Evolutionary conservation across 495 filamentous ascomycete species (phyloP).

Genomic region (Clohesyomyces aquaticus): DNA sequence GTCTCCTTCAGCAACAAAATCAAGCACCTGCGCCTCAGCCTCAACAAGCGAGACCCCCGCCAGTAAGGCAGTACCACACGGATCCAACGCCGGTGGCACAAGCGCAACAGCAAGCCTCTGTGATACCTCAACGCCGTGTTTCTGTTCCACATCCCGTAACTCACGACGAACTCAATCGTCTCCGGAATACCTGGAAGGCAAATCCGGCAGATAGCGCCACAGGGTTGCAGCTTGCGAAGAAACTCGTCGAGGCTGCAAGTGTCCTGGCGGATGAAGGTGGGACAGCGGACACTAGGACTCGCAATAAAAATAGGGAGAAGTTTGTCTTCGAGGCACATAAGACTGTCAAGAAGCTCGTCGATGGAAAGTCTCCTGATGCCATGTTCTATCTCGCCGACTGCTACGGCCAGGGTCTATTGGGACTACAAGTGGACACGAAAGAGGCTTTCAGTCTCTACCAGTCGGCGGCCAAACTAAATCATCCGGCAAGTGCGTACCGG

Average conservation of each 20-base stretch:
- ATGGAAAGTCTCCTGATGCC: slow-evolving; percentile 71
- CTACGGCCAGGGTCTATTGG: slow-evolving; percentile 73
- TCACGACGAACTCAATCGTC: slow-evolving; percentile 70
- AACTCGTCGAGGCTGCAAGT: slow-evolving; percentile 80
- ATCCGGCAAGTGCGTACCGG: slow-evolving; percentile 85
- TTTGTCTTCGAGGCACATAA: slow-evolving; percentile 87
- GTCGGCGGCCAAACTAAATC: slow-evolving; percentile 85
- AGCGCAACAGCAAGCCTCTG: slow-evolving; percentile 43
- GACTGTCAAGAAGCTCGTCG: slow-evolving; percentile 82
- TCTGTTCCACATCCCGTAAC: slow-evolving; percentile 65
- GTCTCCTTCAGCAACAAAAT: slow-evolving; percentile 55
- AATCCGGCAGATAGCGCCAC: slow-evolving; percentile 72
- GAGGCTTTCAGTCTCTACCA: slow-evolving; percentile 93
- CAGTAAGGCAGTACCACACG: slow-evolving; percentile 72
- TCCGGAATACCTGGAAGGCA: slow-evolving; percentile 66
- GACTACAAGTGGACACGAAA: slow-evolving; percentile 75
- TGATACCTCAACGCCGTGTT: slow-evolving; percentile 32
- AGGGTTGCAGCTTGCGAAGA: slow-evolving; percentile 77
- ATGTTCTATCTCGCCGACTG: slow-evolving; percentile 95
- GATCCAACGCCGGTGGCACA: slow-evolving; percentile 46
- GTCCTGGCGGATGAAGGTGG: slow-evolving; percentile 70
- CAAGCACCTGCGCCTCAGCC: slow-evolving; percentile 27
- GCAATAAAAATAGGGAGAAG: slow-evolving; percentile 76
- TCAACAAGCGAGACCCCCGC: slow-evolving; percentile 61
- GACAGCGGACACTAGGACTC: slow-evolving; percentile 73